phyloP scores from a whole-genome alignment of 257 asterid genomes.

The Capsicum baccatum region DNA sequence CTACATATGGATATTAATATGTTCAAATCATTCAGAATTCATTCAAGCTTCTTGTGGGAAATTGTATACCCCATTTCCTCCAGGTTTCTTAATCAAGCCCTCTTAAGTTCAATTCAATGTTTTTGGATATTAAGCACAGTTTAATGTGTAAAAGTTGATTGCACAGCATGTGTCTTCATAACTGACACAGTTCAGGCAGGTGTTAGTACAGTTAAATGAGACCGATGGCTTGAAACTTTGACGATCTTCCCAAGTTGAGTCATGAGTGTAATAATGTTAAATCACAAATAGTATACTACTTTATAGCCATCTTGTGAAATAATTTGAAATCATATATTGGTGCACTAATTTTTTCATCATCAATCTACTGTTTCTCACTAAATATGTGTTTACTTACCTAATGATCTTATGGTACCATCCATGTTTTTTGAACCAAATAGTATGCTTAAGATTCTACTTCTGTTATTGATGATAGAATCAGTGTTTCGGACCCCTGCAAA shows the following conservation, averaged over 20 bases:
- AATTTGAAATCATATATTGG: slow-evolving; percentile 16
- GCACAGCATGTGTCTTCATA: slow-evolving; percentile 66
- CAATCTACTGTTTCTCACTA: background rate
- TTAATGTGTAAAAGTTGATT: background rate
- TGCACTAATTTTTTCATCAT: background rate
- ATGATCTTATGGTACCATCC: background rate
- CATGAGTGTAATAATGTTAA: slow-evolving; percentile 19
- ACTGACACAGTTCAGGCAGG: slow-evolving; percentile 56
- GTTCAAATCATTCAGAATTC: slow-evolving; percentile 64
- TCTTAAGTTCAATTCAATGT: background rate
- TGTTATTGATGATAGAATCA: background rate
- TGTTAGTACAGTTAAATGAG: slow-evolving; percentile 46
- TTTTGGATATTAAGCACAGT: background rate
- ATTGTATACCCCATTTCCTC: slow-evolving; percentile 68
- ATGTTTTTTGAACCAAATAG: background rate
- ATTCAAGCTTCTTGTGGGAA: slow-evolving; percentile 60
- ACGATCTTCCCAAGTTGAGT: slow-evolving; percentile 18
- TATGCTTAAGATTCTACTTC: background rate
- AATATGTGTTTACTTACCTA: background rate
- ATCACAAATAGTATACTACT: slow-evolving; percentile 11
- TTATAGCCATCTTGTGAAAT: background rate
- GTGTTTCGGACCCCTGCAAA: background rate
- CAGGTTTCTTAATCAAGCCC: slow-evolving; percentile 38
- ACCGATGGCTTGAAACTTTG: slow-evolving; percentile 22
- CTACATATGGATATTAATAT: slow-evolving; percentile 62